These are phyloP conservation scores for Botrytis fabae DNA, from an alignment of 2,329 filamentous ascomycete species.

Conservation along the genomic window DNA sequence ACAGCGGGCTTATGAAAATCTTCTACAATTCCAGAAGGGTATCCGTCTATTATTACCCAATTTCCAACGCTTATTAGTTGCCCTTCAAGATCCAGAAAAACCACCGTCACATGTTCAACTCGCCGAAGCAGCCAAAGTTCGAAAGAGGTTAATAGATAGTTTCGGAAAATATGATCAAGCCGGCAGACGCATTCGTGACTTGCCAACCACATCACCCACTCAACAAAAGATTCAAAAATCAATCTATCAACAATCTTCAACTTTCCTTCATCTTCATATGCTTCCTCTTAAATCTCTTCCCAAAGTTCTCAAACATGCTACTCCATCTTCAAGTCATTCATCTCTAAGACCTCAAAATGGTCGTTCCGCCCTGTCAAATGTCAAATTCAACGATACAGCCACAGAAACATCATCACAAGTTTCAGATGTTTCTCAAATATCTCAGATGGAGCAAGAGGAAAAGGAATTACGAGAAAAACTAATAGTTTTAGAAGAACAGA, in stretches of 20 bases:
- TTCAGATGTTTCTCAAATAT: slow-evolving; percentile 59
- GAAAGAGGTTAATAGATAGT: slow-evolving; percentile 69
- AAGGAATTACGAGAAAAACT: slow-evolving; percentile 66
- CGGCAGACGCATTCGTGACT: slow-evolving; percentile 65
- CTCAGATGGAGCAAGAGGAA: slow-evolving; percentile 67
- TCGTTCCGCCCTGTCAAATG: slow-evolving; percentile 52
- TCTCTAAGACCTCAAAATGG: slow-evolving; percentile 30
- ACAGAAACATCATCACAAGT: slow-evolving; percentile 50
- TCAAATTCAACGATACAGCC: slow-evolving; percentile 55
- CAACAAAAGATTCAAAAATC: slow-evolving; percentile 66
- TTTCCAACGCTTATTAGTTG: slow-evolving; percentile 65
- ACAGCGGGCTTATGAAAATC: slow-evolving; percentile 65
- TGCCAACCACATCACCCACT: slow-evolving; percentile 63
- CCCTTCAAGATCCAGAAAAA: slow-evolving; percentile 65
- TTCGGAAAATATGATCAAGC: slow-evolving; percentile 71
- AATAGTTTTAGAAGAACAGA: slow-evolving; percentile 71
- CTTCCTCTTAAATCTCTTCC: slow-evolving; percentile 65
- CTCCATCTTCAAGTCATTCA: slow-evolving; percentile 47
- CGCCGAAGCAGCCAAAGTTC: slow-evolving; percentile 67
- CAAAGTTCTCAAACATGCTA: slow-evolving; percentile 61
- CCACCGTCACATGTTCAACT: slow-evolving; percentile 52
- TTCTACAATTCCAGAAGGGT: slow-evolving; percentile 69
- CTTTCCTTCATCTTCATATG: slow-evolving; percentile 73
- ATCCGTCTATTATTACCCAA: slow-evolving; percentile 67
- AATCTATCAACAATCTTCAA: slow-evolving; percentile 67